These are phyloP conservation scores for Paecilomyces dactylethromorphus DNA, from an alignment of 2,329 filamentous ascomycete genomes.

Conservation along the genomic window DNA sequence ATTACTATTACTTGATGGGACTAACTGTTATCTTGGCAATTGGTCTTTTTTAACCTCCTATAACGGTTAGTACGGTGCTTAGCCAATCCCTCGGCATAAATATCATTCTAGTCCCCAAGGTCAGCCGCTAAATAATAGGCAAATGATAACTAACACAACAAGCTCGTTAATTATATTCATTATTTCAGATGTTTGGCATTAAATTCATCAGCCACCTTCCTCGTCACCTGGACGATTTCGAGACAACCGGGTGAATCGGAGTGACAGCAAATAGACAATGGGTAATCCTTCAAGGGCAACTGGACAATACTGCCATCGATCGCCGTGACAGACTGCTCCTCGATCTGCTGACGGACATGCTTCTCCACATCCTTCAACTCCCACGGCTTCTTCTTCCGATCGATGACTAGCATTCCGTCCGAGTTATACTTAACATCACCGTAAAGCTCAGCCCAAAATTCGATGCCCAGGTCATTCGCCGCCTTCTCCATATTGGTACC, in stretches of 20 bases:
- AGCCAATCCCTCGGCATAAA: not conserved
- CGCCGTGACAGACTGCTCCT: slow-evolving; percentile 35
- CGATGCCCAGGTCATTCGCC: slow-evolving; percentile 46
- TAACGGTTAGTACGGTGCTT: no score
- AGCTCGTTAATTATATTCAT: not conserved
- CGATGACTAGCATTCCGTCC: slow-evolving; percentile 48
- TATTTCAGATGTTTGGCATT: slow-evolving; percentile 26
- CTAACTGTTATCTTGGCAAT: no score
- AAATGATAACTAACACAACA: not conserved
- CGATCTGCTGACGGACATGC: slow-evolving; percentile 37
- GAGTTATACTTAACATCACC: slow-evolving; percentile 51
- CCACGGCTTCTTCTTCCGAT: slow-evolving; percentile 52
- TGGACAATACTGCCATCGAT: slow-evolving; percentile 34
- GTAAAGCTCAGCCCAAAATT: slow-evolving; percentile 50
- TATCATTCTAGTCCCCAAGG: not conserved
- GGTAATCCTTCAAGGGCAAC: slow-evolving; percentile 36
- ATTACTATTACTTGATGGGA: no score
- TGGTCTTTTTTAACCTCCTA: no score
- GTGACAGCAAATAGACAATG: slow-evolving; percentile 41
- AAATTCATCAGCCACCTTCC: slow-evolving; percentile 35
- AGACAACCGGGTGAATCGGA: slow-evolving; percentile 42
- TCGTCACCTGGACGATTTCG: slow-evolving; percentile 37
- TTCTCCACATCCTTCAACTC: slow-evolving; percentile 32
- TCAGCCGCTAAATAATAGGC: not conserved
- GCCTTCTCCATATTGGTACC: slow-evolving; percentile 50